A percentile compares a stretch with the other conserved stretches of the same genome.
phyloP scores from a whole-genome alignment of 2,329 filamentous ascomycete species.

The Xylaria sp. region DNA sequence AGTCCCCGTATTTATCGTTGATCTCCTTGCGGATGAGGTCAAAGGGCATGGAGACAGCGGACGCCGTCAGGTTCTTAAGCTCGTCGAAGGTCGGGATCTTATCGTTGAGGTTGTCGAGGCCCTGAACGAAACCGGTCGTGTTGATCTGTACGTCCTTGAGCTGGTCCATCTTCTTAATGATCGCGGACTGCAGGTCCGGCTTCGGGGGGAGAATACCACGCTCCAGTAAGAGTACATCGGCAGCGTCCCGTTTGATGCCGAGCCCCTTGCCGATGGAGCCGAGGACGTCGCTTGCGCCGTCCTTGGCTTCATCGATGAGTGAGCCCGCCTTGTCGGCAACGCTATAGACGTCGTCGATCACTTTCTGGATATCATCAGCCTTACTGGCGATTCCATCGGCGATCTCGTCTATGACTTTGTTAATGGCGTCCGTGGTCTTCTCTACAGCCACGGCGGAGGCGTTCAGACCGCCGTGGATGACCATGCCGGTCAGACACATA shows the following conservation, averaged over 20 bases:
- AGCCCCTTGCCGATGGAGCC: constrained; percentile 36
- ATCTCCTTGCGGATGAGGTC: constrained; percentile 69
- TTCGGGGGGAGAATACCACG: constrained; percentile 21
- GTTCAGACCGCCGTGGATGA: constrained; percentile 72
- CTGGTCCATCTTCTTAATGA: constrained; percentile 42
- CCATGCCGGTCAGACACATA: constrained; percentile 79
- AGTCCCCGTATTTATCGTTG: constrained; percentile 64
- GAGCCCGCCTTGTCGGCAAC: constrained; percentile 45
- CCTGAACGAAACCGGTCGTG: constrained; percentile 60
- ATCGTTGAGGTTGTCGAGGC: constrained; percentile 66
- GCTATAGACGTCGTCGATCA: constrained; percentile 52
- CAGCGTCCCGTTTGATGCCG: constrained; percentile 3
- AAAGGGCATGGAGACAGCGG: constrained; percentile 73
- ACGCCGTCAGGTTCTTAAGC: constrained; percentile 75
- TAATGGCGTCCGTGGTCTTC: constrained; percentile 42
- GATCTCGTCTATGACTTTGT: constrained; percentile 42
- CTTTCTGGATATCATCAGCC: constrained; percentile 51
- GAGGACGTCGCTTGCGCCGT: constrained; percentile 6
- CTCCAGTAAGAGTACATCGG: background rate
- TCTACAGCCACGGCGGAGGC: constrained; percentile 47
- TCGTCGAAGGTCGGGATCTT: constrained; percentile 79
- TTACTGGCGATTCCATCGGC: constrained; percentile 43
- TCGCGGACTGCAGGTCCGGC: constrained; percentile 48
- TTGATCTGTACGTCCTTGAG: constrained; percentile 66
- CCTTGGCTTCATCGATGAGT: constrained; percentile 21